Conservation (phyloP, 2,329 filamentous ascomycete genomes). For the Hypoxylon sp. region DNA sequence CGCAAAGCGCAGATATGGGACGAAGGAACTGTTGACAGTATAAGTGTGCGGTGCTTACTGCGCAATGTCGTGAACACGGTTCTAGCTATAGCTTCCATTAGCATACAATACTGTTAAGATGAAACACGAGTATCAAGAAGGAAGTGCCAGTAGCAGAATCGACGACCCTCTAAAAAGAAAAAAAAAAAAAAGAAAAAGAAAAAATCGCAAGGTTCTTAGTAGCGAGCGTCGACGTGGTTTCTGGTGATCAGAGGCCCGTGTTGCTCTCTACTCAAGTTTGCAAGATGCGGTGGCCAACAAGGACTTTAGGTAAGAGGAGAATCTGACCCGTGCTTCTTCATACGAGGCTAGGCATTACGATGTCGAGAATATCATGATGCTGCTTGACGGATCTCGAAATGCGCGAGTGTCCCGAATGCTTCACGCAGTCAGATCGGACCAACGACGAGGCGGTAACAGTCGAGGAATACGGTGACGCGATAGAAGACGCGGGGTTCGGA, state of each 20-base stretch:
- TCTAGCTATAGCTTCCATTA: neutral
- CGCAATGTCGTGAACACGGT: neutral
- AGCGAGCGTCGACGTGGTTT: conserved; percentile 1
- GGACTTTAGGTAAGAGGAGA: conserved; percentile 15
- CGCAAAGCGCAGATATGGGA: neutral
- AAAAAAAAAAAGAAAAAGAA: neutral
- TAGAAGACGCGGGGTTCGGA: neutral
- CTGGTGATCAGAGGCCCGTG: conserved; percentile 8
- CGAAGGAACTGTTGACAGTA: neutral
- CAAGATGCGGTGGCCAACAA: conserved; percentile 28
- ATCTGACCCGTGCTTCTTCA: neutral
- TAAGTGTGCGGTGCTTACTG: neutral
- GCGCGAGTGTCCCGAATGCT: conserved; percentile 3
- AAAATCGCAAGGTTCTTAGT: neutral
- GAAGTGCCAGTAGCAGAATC: too few species aligned
- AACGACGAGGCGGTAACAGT: neutral
- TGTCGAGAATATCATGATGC: neutral
- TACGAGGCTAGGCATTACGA: neutral
- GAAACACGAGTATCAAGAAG: neutral
- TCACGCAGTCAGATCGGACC: neutral
- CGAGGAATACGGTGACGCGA: neutral
- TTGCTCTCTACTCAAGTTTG: conserved; percentile 31
- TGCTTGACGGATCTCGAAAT: conserved; percentile 4
- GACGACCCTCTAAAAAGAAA: too few species aligned
- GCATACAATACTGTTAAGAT: neutral